A percentile compares a stretch with the other conserved stretches of the same genome.
These are phyloP conservation scores for Cercophora samala DNA, from an alignment of 495 filamentous ascomycete species.

Conservation along the genomic window DNA sequence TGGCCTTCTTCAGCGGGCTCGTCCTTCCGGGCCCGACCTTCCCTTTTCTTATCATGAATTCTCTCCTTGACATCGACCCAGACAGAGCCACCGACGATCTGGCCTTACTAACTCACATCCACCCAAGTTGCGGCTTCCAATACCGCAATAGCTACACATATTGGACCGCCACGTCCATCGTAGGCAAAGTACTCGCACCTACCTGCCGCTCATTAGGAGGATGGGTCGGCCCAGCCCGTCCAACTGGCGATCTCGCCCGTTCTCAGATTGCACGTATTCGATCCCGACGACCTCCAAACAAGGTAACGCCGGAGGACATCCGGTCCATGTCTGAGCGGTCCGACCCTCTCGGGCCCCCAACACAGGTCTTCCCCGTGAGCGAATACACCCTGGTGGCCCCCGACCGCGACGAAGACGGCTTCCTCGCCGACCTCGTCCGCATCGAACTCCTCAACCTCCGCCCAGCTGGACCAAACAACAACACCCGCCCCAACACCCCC, in stretches of 20 bases:
- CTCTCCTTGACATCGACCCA: conserved; percentile 66
- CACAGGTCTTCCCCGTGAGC: conserved; percentile 55
- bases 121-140: conserved; percentile 66
- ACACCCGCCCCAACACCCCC: conserved; percentile 20
- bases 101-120: conserved; percentile 57
- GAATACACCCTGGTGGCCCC: conserved; percentile 58
- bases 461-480: conserved; percentile 10
- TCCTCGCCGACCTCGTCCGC: conserved; percentile 56
- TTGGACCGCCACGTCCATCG: conserved; percentile 65
- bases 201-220: conserved; percentile 65
- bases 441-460: conserved; percentile 61
- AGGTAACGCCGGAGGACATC: conserved; percentile 52
- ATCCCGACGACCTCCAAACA: conserved; percentile 43
- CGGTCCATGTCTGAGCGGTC: conserved; percentile 57
- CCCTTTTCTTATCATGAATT: conserved; percentile 69
- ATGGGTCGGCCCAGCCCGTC: conserved; percentile 67
- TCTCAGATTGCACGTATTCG: conserved; percentile 62
- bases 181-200: conserved; percentile 73
- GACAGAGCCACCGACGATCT: conserved; percentile 57
- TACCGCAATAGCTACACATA: conserved; percentile 65
- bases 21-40: conserved; percentile 66
- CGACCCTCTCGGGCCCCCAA: conserved; percentile 59
- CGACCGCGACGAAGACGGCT: conserved; percentile 43
- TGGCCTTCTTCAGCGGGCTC: conserved; percentile 69
- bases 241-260: conserved; percentile 56